Percentiles rank a stretch among this genome's conserved stretches.
Conservation (phyloP, 345 rosid species). For the Arabidopsis suecica region DNA sequence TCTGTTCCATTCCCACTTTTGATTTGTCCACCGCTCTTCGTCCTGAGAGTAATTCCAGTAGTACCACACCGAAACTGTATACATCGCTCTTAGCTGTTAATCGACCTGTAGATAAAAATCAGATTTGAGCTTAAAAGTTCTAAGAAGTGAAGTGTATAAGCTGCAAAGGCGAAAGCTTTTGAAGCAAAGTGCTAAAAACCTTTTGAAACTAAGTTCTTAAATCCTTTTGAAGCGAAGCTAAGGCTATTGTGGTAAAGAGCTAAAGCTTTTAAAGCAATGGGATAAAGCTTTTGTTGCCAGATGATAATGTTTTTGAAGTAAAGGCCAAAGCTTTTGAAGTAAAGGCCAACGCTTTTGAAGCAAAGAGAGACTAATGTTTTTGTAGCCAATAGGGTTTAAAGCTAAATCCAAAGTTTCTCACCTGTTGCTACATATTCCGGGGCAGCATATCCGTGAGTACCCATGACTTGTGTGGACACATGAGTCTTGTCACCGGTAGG, state of each 20-base stretch:
- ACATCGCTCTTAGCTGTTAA: conserved; percentile 94
- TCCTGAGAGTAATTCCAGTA: conserved; percentile 89
- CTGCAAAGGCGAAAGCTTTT: neutral
- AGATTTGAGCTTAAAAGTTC: neutral
- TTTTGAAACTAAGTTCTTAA: too few relatives aligned
- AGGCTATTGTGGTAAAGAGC: neutral
- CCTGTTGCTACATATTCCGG: conserved; percentile 99
- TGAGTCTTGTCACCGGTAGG: conserved; percentile 98
- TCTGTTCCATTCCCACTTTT: conserved; percentile 83
- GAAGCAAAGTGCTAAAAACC: neutral
- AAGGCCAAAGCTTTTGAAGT: neutral
- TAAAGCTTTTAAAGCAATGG: neutral
- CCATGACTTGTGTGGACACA: conserved; percentile 97
- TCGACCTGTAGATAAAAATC: conserved; percentile 63
- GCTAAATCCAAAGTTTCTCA: conserved; percentile 33
- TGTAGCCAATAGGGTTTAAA: neutral
- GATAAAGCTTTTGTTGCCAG: neutral
- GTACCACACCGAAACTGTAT: conserved; percentile 94
- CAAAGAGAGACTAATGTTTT: neutral
- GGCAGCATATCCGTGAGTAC: conserved; percentile 96
- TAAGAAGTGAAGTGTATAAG: neutral
- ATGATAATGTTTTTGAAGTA: neutral
- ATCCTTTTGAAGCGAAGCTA: neutral
- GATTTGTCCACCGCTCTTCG: conserved; percentile 87
- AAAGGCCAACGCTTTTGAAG: neutral